Conservation (phyloP, 805 yeast species). For the Yamadazyma kitorensis region DNA sequence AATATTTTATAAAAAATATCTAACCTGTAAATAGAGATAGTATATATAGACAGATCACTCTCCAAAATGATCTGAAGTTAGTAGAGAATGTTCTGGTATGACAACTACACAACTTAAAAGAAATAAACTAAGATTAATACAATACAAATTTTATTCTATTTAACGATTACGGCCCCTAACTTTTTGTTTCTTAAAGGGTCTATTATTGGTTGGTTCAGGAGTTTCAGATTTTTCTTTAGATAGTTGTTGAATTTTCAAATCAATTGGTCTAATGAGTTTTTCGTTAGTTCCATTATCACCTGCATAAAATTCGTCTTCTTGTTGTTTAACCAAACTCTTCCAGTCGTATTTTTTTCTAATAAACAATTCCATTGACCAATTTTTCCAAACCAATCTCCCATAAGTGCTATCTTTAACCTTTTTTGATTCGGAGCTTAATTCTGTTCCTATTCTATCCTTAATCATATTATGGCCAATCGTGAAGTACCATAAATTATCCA, state of each 20-base stretch:
- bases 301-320: constrained; percentile 32
- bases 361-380: constrained; percentile 86
- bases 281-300: constrained; percentile 13
- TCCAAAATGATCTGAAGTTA: not conserved
- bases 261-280: constrained; percentile 28
- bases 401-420: constrained; percentile 80
- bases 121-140: too few relatives aligned
- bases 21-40: constrained; percentile 8
- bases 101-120: too few relatives aligned
- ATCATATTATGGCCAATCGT: constrained; percentile 74
- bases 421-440: constrained; percentile 55
- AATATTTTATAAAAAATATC: constrained; percentile 42
- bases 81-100: not conserved
- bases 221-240: constrained; percentile 22
- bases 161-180: constrained; percentile 17
- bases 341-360: constrained; percentile 75
- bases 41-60: not conserved
- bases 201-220: not conserved
- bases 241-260: constrained; percentile 39
- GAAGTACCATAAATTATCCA: constrained; percentile 81
- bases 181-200: constrained; percentile 6
- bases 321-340: constrained; percentile 60
- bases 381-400: constrained; percentile 92
- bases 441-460: constrained; percentile 81
- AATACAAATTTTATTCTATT: not conserved